Evolutionary conservation across 2,329 filamentous ascomycete species (phyloP), one percentile per base, ranked within the genome.

Genomic region (Delphinella strobiligena): DNA sequence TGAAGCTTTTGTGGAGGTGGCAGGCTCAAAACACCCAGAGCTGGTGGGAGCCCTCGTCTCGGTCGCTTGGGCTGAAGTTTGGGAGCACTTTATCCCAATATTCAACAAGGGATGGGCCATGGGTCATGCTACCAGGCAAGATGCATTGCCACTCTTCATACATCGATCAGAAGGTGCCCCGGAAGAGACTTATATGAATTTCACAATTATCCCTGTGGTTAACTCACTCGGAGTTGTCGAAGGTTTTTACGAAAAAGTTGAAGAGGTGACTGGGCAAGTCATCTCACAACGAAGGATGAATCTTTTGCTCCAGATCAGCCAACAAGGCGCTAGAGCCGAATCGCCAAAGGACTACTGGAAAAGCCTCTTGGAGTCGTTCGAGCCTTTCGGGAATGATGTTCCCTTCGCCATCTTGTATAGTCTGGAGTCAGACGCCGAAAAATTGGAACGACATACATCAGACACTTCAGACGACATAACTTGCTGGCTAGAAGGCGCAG

Each of bases 1-100:
- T 18, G 52, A 58, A 22, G 40, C 47, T 0, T 59, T 58, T 17
- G 47, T 56, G n/a, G 47, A 54, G 34, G 40, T 61, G 5, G 47
- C 59, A 8, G 52, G 54, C 4, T 27, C 37, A 2, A 47, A 56
- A 12, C 58, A 60, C 15, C 44, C 44, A 4, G 31, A 37, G n/a
- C 27, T 36, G 5, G 37, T 43, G 38, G 41, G 41, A 17, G 36
- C 22, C 14, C 55, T 52, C 34, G 30, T 34, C 10, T 19, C 24
- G 10, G 33, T 37, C 3, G 29, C 19, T 3, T 42, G 34, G 9
- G 38, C 19, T 14, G 38, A 42, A 33, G 36, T 44, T 14, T 39
- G 32, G 42, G 36, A 38, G 14, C 10, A 34, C 12, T 44, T 43
- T 12, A 31, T 32, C 24, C 31, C 36, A 4, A 43, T 40, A 5